Evolutionary conservation across 2,329 filamentous ascomycete species (phyloP).

Genomic region (Teratosphaeria epicoccoides): DNA sequence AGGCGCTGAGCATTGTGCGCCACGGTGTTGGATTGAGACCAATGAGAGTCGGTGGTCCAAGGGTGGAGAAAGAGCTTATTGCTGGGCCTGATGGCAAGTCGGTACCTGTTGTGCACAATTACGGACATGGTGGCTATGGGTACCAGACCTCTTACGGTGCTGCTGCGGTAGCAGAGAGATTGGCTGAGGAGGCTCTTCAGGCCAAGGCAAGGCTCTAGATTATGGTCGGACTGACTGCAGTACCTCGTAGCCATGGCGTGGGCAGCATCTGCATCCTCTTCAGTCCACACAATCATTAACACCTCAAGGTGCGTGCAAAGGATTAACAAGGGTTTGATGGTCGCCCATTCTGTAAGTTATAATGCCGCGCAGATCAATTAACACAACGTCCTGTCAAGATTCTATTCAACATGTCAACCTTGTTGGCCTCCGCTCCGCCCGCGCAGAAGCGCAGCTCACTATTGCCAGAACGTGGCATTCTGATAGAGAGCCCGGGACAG

Average conservation of each 20-base stretch:
- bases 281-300: neutral
- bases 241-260: neutral
- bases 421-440: too few species aligned
- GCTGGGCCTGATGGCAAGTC: constrained; percentile 29
- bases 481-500: too few species aligned
- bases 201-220: constrained; percentile 4
- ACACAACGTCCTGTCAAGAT: too few species aligned
- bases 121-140: constrained; percentile 70
- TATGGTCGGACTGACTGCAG: neutral
- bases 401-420: too few species aligned
- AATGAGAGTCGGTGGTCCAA: constrained; percentile 58
- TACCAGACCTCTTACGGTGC: constrained; percentile 43
- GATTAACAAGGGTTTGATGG: too few species aligned
- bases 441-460: too few species aligned
- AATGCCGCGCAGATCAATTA: too few species aligned
- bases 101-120: constrained; percentile 66
- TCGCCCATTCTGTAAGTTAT: too few species aligned
- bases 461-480: too few species aligned
- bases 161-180: constrained; percentile 30
- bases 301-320: too few species aligned
- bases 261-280: neutral
- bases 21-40: constrained; percentile 78
- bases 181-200: constrained; percentile 27
- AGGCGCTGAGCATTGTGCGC: constrained; percentile 62
- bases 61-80: constrained; percentile 63